Base-by-base conservation (phyloP, 129 eudicot species). In the Flaveria linearis region DNA sequence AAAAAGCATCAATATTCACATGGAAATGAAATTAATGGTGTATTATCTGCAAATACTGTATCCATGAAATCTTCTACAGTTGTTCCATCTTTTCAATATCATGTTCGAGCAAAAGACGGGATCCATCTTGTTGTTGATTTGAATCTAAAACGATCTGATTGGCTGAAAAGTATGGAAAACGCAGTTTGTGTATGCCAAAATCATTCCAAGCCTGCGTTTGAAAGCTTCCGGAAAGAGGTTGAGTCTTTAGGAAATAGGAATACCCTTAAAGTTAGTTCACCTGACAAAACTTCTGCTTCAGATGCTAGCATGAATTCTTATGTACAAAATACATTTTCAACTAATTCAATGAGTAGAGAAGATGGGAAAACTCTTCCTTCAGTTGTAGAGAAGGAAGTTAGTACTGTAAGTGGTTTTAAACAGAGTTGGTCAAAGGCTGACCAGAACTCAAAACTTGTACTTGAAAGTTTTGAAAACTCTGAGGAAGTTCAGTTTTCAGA, bases 121-220 rank as follows among this genome's bases (percentile, higher is more conserved):
- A 84, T 87, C 69, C 68, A 67, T 22, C 85, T 87, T 72, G 55
- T 78, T 45, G 86, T 87, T 71, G 88, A 87, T 84, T 56, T 87
- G 72, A 87, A 82, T 82, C 76, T 82, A 63, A 87, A 68, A 67
- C 72, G 45, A 33, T 72, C 84, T 51, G 88, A 84, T 39, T 84
- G 84, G 91, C 66, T 71, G 9, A 84, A 33, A 52, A 82, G 71
- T 49, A 50, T 82, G 79, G 84, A 78, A 52, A 68, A 76, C 43
- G 68, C 33, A 58, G 49, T 79, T 45, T 72, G 76, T 72, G 28
- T 60, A 50, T 75, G 78, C 53, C 79, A 68, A 73, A 75, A 64
- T 72, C 46, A 61, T 74, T 63, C 30, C 46, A 82, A 75, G 68
- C 82, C 80, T 45, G 78, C 53, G 28, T 81, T 72, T 76, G 82